A percentile compares a stretch with the other conserved stretches of the same genome.
Conservation (phyloP, 2,329 filamentous ascomycete species). For the Fusarium nodosum region DNA sequence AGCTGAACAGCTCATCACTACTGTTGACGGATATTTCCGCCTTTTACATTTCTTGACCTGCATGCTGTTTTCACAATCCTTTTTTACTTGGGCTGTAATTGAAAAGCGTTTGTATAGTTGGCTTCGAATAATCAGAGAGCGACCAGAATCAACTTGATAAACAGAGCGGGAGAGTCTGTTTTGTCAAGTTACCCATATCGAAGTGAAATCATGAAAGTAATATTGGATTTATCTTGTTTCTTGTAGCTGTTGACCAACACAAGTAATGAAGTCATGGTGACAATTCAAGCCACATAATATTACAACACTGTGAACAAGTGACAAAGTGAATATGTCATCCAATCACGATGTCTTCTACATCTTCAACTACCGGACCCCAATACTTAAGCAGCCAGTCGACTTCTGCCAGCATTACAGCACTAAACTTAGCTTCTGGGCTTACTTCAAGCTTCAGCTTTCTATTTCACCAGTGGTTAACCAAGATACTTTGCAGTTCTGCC, state of each 20-base stretch:
- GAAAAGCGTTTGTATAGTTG: not conserved
- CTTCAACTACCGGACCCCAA: not conserved
- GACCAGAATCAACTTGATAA: not conserved
- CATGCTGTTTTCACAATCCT: too few species aligned
- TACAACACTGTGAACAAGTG: not conserved
- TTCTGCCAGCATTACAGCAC: not conserved
- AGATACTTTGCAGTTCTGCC: not conserved
- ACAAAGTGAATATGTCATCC: not conserved
- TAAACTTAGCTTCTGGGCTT: not conserved
- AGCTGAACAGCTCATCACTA: conserved; percentile 13
- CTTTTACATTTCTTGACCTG: not conserved
- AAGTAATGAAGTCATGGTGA: conserved; percentile 15
- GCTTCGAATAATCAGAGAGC: not conserved
- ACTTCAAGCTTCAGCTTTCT: not conserved
- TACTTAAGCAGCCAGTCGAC: not conserved
- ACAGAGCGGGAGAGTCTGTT: not conserved
- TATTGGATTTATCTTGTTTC: too few species aligned
- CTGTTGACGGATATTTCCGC: not conserved
- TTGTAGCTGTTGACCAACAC: not conserved
- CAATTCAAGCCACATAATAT: not conserved
- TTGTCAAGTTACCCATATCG: too few species aligned
- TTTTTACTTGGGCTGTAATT: not conserved
- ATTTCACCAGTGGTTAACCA: too few species aligned
- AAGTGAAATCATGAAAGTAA: too few species aligned
- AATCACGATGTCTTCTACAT: not conserved